Percentiles rank a stretch among this genome's conserved stretches.
These are phyloP conservation scores for Schoenoplectus triqueter DNA, from an alignment of 202 grass and related monocot species.

Conservation along the genomic window DNA sequence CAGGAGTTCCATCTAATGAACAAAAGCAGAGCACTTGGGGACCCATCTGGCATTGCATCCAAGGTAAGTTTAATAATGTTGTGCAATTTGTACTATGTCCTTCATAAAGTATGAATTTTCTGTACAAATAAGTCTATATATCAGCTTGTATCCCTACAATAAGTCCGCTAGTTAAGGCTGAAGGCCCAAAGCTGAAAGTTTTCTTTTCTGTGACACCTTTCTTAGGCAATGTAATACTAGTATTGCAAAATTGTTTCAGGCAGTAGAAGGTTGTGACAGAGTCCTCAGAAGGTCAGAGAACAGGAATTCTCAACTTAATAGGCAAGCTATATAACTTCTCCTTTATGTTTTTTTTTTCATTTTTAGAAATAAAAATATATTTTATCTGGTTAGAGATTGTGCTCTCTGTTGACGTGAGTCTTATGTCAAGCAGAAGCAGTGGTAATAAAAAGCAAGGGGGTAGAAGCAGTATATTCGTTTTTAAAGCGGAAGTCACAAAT, in stretches of 20 bases:
- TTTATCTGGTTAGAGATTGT: constrained; percentile 8
- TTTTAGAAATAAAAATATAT: too few species aligned
- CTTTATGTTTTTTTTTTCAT: too few species aligned
- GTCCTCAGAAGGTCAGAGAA: constrained; percentile 30
- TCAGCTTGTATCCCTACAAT: neutral
- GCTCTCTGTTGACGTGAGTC: constrained; percentile 15
- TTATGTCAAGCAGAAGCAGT: constrained; percentile 52
- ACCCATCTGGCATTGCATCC: constrained; percentile 39
- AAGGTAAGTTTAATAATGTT: constrained; percentile 38
- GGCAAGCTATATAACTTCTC: constrained; percentile 46
- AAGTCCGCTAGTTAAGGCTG: neutral
- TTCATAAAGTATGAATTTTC: neutral
- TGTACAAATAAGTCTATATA: neutral
- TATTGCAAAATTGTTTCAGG: constrained; percentile 26
- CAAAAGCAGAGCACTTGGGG: constrained; percentile 18
- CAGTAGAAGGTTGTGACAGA: neutral
- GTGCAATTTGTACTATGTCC: constrained; percentile 1
- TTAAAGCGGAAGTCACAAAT: constrained; percentile 63
- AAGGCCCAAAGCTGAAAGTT: neutral
- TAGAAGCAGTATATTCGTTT: constrained; percentile 56
- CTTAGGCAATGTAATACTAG: constrained; percentile 8
- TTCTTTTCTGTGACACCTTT: neutral
- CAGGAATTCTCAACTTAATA: constrained; percentile 53
- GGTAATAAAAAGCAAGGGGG: constrained; percentile 42
- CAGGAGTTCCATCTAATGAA: constrained; percentile 43